A percentile compares a stretch with the other conserved stretches of the same genome.
Evolutionary conservation across 495 filamentous ascomycete species (phyloP).

Genomic region (Neurospora sp.): DNA sequence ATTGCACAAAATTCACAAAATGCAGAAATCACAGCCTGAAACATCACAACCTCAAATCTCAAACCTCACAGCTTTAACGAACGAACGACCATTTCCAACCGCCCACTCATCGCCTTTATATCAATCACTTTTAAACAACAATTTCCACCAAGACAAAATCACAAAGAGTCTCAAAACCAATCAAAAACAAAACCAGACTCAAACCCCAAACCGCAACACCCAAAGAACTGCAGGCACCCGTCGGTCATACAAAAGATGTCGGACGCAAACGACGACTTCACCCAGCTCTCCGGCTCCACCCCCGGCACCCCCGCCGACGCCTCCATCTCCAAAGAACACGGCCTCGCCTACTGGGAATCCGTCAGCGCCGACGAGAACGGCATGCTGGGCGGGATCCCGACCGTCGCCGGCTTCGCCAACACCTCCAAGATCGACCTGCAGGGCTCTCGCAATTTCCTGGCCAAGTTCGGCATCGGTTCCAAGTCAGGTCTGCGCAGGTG

Average conservation of each 20-base stretch:
- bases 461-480: slow-evolving; percentile 54
- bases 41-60: neutral
- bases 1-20: neutral
- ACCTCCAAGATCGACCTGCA: slow-evolving; percentile 68
- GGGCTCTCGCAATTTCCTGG: slow-evolving; percentile 64
- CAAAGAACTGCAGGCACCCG: neutral
- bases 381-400: slow-evolving; percentile 76
- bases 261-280: neutral
- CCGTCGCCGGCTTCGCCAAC: slow-evolving; percentile 20
- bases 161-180: neutral
- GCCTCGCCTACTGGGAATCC: slow-evolving; percentile 64
- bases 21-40: neutral
- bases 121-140: neutral
- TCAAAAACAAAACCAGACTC: neutral
- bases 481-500: slow-evolving; percentile 16
- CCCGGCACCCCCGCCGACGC: neutral
- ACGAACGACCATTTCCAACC: neutral
- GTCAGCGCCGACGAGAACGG: slow-evolving; percentile 60
- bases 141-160: neutral
- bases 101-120: neutral
- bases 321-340: slow-evolving; percentile 39
- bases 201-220: neutral
- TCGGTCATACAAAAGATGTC: neutral
- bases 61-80: neutral
- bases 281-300: neutral